A percentile compares a stretch with the other conserved stretches of the same genome.
Conservation (phyloP, 371 early-diverging fungal species). For the Batrachochytrium dendrobatidis region DNA sequence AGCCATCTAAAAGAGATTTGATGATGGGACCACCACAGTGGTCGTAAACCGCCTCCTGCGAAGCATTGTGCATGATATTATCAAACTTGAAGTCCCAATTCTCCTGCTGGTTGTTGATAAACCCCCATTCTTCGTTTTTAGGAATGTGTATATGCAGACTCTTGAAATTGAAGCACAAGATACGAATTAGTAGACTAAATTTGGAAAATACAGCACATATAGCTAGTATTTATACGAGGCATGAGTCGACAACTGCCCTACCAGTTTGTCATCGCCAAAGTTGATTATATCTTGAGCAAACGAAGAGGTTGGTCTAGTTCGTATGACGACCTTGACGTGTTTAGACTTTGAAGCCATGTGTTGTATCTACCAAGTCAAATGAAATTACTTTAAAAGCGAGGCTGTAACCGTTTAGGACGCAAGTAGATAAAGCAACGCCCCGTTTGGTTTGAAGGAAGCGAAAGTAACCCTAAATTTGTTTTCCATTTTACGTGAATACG, state of each 20-base stretch:
- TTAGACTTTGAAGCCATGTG: conserved; percentile 22
- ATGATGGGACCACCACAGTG: conserved; percentile 46
- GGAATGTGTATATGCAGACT: conserved; percentile 43
- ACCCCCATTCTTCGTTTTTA: conserved; percentile 43
- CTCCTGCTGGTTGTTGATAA: conserved; percentile 51
- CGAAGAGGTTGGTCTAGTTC: conserved; percentile 44
- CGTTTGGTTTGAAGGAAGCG: too few species aligned
- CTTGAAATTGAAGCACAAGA: conserved; percentile 12
- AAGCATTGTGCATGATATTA: conserved; percentile 44
- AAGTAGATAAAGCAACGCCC: too few species aligned
- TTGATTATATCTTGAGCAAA: conserved; percentile 39
- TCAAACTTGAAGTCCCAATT: conserved; percentile 51
- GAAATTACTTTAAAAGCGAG: too few species aligned
- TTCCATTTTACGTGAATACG: too few species aligned
- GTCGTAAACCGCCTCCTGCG: conserved; percentile 52
- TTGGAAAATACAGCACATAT: background rate
- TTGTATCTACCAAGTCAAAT: too few species aligned
- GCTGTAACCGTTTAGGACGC: too few species aligned
- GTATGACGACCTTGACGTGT: conserved; percentile 43
- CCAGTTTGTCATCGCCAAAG: conserved; percentile 37
- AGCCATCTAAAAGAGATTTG: conserved; percentile 49
- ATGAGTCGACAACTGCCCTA: conserved; percentile 4
- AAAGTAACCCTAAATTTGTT: too few species aligned
- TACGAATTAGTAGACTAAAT: background rate
- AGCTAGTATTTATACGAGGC: background rate